Evolutionary conservation across 1,139 yeast genomes (phyloP), one percentile per base, ranked within the genome.

Genomic region (Saccharomyces pastorianus): DNA sequence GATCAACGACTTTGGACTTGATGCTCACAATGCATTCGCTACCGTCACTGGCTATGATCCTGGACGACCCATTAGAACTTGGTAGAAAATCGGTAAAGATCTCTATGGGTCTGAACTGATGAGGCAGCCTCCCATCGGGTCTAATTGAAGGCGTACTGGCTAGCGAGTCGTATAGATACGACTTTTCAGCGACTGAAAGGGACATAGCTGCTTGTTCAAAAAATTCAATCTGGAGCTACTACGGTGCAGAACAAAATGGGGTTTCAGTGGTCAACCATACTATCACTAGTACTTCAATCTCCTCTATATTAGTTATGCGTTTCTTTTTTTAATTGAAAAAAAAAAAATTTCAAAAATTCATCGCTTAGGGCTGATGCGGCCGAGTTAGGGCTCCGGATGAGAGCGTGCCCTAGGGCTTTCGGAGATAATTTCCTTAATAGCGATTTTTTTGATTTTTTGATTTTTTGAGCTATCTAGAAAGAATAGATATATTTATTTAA

Each of bases 1-100:
- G 73, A 54, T 79, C 77, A 13, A 88, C 86, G 2, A 91, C 97
- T 63, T 87, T 86, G 8, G 91, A 81, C 70, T 91, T 91, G 51
- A 91, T 80, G 64, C 97, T 93, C 1, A 89, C 91, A 51, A 91
- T 84, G 66, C 96, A 89, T 70, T 91, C 98, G 61, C 90, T 83
- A 25, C 98, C 97, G 69, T 91, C 97, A 55, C 87, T 80, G 42
- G 89, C 79, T 62, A 91, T 78, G 38, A 91, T 82, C 71, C 96
- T 78, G 1, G 97, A 87, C 6, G 96, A 89, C 20, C 99, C 99
- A 72, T 91, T 88, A 7, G 96, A 86, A 48, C 85, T 82, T 0
- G 96, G 95, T 56, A 91, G 75, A 63, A 90, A 86, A 53, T 86
- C 84, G 5, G 90, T 83, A 29, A 82, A 83, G 6, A 96, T 88